Evolutionary conservation across 176 grass and related monocot genomes (phyloP).

Genomic region (sorghum (Sorghum bicolor)): Sorghum_bicolor_NCBIv3 NC_012876.2:40225501-40226000

Average conservation of each 20-base stretch:
- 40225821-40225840: constrained; percentile 39
- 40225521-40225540: neutral
- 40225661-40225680: constrained; percentile 15
- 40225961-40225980: constrained; percentile 14
- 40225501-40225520: neutral
- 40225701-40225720: constrained; percentile 21
- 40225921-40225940: constrained; percentile 9
- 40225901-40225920: neutral
- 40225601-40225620: constrained; percentile 34
- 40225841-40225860: constrained; percentile 21
- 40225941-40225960: neutral
- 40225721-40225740: constrained; percentile 39
- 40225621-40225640: neutral
- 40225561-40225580: constrained; percentile 17
- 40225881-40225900: constrained; percentile 36
- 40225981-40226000: constrained; percentile 37
- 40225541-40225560: neutral
- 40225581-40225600: constrained; percentile 31
- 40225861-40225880: constrained; percentile 34
- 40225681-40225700: constrained; percentile 20
- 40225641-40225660: constrained; percentile 14
- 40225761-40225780: constrained; percentile 28
- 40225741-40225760: constrained; percentile 25
- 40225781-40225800: constrained; percentile 45
- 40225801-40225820: constrained; percentile 36